phyloP scores from a whole-genome alignment of 345 rosid genomes.

The Brassica nigra region DNA sequence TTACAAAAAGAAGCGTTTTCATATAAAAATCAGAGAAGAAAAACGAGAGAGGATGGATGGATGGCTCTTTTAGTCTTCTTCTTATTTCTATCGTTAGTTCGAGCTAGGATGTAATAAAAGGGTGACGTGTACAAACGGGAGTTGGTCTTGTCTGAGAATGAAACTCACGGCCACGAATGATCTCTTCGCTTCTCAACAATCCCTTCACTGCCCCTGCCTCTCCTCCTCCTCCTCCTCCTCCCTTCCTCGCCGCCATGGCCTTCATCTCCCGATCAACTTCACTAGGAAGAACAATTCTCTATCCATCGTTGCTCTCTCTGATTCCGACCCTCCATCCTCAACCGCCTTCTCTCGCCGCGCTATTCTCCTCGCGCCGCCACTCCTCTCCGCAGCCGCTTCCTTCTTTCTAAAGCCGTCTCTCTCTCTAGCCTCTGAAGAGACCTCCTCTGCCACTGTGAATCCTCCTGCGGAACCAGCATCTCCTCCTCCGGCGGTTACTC shows the following conservation, averaged over 20 bases:
- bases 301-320: constrained; percentile 21
- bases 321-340: constrained; percentile 20
- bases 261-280: constrained; percentile 24
- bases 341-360: constrained; percentile 38
- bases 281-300: background rate
- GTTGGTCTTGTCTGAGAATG: constrained; percentile 23
- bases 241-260: constrained; percentile 23
- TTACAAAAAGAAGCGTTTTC: no score
- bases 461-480: constrained; percentile 1
- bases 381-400: constrained; percentile 33
- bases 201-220: constrained; percentile 29
- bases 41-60: no score
- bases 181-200: constrained; percentile 33
- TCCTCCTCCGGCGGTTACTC: constrained; percentile 16
- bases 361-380: constrained; percentile 39
- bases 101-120: background rate
- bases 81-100: no score
- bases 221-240: constrained; percentile 20
- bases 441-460: constrained; percentile 2
- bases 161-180: constrained; percentile 28
- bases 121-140: constrained; percentile 39
- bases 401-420: constrained; percentile 23
- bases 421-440: constrained; percentile 31
- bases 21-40: no score
- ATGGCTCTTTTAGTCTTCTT: no score